Base-by-base conservation (phyloP, 2,329 filamentous ascomycete species). In the Aspergillus ochraceoroseus region DNA sequence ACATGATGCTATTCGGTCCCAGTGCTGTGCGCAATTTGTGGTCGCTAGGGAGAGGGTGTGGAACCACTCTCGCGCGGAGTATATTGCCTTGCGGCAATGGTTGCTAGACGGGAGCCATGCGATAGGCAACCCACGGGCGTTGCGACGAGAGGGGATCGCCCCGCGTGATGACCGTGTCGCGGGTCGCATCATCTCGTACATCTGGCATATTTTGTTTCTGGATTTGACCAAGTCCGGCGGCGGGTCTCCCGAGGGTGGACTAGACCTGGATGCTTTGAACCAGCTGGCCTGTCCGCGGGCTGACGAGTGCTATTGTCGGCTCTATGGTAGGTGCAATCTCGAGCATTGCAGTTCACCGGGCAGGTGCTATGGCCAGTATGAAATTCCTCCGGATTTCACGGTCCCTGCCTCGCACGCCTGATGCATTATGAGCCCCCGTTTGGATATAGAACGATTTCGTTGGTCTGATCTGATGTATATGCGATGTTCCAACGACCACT, bases 21-120 rank as follows among this genome's bases (percentile, higher is more conserved):
- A 75, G 55, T 79, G 75, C 53, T 78, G 74, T 58, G 75, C 74
- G 7, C 76, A 77, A 46, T 79, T 77, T 53, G 72, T 70, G 8
- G 73, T 77, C 14, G 64, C 69, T 2, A 59, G 70, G 4, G 64
- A 71, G 8, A 63, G 66, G 12, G 66, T 77, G 12, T 69, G 65
- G 56, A 67, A 70, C 43, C 72, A 76, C 55, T 64, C 66, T 0
- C 61, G 65, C 1, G 70, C 70, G 7, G 71, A 76, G 48, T 76
- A 77, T 50, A 51, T 72, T 9, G 73, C 72, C 15, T 58, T 77
- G 37, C 62, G 75, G 25, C 69, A 75, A 46, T 79, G 75, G 75
- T 56, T 79, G 22, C 57, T 73, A 5, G 70, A 73, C 52, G 59
- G 57, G 12, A 54, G 31, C 22, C 43, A 43, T 14, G 46, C 36